Base-by-base conservation (phyloP, 345 rosid genomes). In the Pugionium dolabratum region DNA sequence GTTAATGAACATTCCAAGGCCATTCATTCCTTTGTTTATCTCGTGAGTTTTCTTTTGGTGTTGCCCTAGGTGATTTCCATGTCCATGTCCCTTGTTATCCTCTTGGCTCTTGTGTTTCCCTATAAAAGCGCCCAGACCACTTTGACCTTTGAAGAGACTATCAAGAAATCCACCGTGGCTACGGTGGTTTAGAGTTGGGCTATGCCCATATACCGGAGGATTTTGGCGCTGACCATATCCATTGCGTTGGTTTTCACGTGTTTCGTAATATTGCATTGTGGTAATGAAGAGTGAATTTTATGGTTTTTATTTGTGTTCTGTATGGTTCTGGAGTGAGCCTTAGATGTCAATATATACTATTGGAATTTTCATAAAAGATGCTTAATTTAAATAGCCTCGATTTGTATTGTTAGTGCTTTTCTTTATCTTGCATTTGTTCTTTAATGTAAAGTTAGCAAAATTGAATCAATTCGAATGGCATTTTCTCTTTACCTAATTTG, bases 191-290 rank as follows among this genome's bases (percentile, higher is more conserved):
- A 63, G 1, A 27, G 65, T 72, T 2, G 69, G 75, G 44, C 75
- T 71, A 2, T 32, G 4, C 35, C 75, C 75, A 46, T 70, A 54
- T 46, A 46, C 63, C 25, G 74, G 62, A 0, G 55, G 55, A 32
- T 3, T 53, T 0, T 61, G 74, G 57, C 11, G 49, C 41, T 33
- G 43, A 7, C 5, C 69, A 65, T 65, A 42, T 9, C 28, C 51
- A 43, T 53, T 42, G 29, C 31, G 37, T 18, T 18, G 18, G 18
- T 64, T 64, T 3, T 29, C 70, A 49, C 54, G 75, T 18, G 52
- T 56, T 56, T 57, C 59, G 31, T 71, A 71, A 54, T 64, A 64
- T 4, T 71, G 75, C 75, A 71, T 71, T n/a, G 58, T 63, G 55
- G 18, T 71, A 25, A 25, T 27, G 34, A 36, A 44, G 18, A 9